Conservation (phyloP, 2,329 filamentous ascomycete species). For the Exophiala dermatitidis region DNA sequence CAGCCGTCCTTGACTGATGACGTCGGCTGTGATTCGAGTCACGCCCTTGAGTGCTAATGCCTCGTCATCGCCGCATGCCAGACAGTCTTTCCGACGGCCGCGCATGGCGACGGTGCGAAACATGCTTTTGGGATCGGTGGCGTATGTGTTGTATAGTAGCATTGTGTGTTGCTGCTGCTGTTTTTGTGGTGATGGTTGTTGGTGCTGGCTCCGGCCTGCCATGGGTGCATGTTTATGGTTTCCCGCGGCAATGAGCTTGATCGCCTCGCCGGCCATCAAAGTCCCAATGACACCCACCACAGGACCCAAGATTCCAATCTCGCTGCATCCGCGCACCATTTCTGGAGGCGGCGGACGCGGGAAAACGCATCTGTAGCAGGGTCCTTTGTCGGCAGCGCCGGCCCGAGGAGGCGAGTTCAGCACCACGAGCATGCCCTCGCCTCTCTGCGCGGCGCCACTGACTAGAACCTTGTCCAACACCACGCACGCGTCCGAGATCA, state of each 20-base stretch:
- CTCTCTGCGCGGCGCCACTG: conserved; percentile 80
- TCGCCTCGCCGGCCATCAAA: conserved; percentile 78
- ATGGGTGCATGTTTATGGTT: not conserved
- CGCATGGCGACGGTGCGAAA: conserved; percentile 74
- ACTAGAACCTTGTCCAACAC: conserved; percentile 71
- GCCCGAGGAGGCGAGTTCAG: conserved; percentile 49
- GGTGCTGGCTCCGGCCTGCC: conserved; percentile 11
- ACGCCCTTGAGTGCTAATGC: conserved; percentile 55
- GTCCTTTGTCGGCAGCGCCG: conserved; percentile 49
- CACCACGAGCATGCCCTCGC: conserved; percentile 82
- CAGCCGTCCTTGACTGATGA: conserved; percentile 57
- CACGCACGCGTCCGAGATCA: conserved; percentile 85
- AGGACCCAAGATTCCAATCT: conserved; percentile 85
- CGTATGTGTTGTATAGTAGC: conserved; percentile 51
- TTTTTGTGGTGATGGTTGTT: conserved; percentile 10
- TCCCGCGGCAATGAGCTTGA: conserved; percentile 63
- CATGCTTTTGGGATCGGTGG: conserved; percentile 34
- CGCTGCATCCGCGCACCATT: conserved; percentile 77
- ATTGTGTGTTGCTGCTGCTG: conserved; percentile 36
- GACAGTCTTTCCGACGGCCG: conserved; percentile 60
- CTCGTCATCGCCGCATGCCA: conserved; percentile 62
- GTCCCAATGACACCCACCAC: conserved; percentile 92
- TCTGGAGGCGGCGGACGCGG: conserved; percentile 77
- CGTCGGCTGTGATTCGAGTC: conserved; percentile 56
- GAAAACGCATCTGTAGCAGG: conserved; percentile 92